Evolutionary conservation across 306 rosid species (phyloP).

Genomic region (Pueraria montana): DNA sequence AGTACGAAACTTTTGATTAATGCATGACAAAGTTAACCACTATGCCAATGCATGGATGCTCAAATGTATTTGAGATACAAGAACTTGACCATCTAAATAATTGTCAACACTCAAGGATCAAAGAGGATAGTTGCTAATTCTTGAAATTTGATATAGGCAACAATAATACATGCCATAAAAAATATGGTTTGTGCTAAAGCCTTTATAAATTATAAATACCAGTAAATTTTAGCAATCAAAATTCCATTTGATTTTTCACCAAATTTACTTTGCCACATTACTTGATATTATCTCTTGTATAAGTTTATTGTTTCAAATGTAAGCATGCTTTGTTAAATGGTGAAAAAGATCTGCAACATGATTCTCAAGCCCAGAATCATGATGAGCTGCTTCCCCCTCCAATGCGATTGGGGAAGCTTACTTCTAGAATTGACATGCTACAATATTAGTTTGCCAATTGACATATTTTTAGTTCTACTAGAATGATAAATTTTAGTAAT

Average conservation of each 20-base stretch:
- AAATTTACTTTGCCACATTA: conserved; percentile 18
- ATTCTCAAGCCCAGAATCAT: conserved; percentile 24
- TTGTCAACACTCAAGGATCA: conserved; percentile 15
- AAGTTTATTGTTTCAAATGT: conserved; percentile 19
- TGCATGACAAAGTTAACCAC: background rate
- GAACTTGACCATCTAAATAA: background rate
- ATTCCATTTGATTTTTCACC: conserved; percentile 18
- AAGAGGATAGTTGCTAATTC: background rate
- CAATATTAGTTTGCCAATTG: background rate
- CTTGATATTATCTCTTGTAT: conserved; percentile 13
- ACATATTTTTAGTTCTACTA: background rate
- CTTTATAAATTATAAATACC: conserved; percentile 5
- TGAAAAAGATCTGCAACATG: background rate
- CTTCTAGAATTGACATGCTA: background rate
- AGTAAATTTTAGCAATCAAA: conserved; percentile 17
- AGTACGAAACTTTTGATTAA: background rate
- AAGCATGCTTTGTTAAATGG: conserved; percentile 11
- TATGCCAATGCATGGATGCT: background rate
- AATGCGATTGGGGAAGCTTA: conserved; percentile 24
- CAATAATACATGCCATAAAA: conserved; percentile 18
- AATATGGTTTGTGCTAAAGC: conserved; percentile 2
- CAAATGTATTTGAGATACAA: no score
- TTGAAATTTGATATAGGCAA: conserved; percentile 10
- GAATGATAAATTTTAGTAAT: conserved; percentile 14
- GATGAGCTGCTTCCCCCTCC: background rate